Percentiles rank a stretch among this genome's conserved stretches.
These are phyloP conservation scores for Blastobotrys malaysiensis DNA, from an alignment of 1,139 yeast genomes.

Conservation along the genomic window DNA sequence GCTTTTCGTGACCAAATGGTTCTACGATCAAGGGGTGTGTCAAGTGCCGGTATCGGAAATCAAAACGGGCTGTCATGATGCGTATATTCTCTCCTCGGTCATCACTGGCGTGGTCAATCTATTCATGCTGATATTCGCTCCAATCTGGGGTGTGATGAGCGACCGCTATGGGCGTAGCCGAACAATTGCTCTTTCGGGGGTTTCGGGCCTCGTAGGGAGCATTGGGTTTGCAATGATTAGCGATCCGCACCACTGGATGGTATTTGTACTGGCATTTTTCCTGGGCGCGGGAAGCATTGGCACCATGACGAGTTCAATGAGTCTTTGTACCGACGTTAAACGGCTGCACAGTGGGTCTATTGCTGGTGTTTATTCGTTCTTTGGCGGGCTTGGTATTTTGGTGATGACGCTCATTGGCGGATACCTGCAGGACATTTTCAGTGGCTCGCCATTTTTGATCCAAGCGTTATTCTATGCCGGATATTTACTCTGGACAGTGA, in stretches of 20 bases:
- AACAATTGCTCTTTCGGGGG: constrained; percentile 35
- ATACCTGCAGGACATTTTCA: constrained; percentile 50
- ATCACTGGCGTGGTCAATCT: constrained; percentile 63
- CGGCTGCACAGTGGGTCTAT: constrained; percentile 53
- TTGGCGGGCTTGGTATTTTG: constrained; percentile 67
- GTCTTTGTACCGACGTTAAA: constrained; percentile 41
- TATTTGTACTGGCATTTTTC: constrained; percentile 36
- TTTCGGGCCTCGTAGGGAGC: constrained; percentile 38
- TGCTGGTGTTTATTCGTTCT: constrained; percentile 60
- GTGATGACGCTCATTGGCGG: constrained; percentile 60
- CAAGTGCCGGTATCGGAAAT: constrained; percentile 19
- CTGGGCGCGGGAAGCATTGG: constrained; percentile 55
- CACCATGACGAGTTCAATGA: constrained; percentile 48
- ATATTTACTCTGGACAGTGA: neutral
- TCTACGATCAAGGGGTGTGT: constrained; percentile 29
- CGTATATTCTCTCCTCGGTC: constrained; percentile 60
- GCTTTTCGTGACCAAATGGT: constrained; percentile 54
- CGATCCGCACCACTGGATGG: constrained; percentile 33
- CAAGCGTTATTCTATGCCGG: constrained; percentile 43
- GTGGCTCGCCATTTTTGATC: constrained; percentile 55
- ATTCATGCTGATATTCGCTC: constrained; percentile 53
- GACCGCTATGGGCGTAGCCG: constrained; percentile 46
- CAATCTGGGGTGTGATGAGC: constrained; percentile 54
- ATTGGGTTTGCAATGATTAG: constrained; percentile 33
- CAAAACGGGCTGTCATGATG: constrained; percentile 48